Conservation (phyloP, 345 rosid species). For the Moringa oleifera region DNA sequence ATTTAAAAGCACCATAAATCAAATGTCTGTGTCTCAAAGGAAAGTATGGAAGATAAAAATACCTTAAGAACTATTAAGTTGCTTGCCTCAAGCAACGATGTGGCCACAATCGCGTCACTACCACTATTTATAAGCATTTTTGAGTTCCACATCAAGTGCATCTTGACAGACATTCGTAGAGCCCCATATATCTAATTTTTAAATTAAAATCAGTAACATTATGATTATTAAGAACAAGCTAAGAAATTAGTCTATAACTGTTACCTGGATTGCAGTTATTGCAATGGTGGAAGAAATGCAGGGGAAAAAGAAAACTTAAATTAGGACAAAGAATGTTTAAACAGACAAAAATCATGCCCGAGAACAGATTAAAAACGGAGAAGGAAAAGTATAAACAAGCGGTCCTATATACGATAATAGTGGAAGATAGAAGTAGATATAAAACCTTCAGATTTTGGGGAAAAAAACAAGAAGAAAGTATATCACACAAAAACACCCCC, state of each 20-base stretch:
- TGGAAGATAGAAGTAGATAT: too few relatives aligned
- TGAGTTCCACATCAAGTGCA: conserved; percentile 71
- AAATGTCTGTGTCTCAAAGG: not conserved
- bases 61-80: conserved; percentile 68
- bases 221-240: conserved; percentile 2
- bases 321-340: too few relatives aligned
- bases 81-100: conserved; percentile 65
- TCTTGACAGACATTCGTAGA: conserved; percentile 63
- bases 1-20: conserved; percentile 10
- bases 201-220: conserved; percentile 12
- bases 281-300: not conserved
- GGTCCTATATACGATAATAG: too few relatives aligned
- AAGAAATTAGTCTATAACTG: not conserved
- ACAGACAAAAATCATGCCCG: not conserved
- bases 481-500: too few relatives aligned
- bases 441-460: too few relatives aligned
- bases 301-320: not conserved
- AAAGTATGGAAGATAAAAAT: conserved; percentile 7
- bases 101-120: conserved; percentile 47
- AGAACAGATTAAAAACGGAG: not conserved
- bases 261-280: conserved; percentile 6
- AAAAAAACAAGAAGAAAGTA: too few relatives aligned
- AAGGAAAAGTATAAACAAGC: too few relatives aligned
- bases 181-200: conserved; percentile 61
- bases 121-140: conserved; percentile 64